Conservation (phyloP, 192 early-diverging fungal species). For the Dispira simplex region DNA sequence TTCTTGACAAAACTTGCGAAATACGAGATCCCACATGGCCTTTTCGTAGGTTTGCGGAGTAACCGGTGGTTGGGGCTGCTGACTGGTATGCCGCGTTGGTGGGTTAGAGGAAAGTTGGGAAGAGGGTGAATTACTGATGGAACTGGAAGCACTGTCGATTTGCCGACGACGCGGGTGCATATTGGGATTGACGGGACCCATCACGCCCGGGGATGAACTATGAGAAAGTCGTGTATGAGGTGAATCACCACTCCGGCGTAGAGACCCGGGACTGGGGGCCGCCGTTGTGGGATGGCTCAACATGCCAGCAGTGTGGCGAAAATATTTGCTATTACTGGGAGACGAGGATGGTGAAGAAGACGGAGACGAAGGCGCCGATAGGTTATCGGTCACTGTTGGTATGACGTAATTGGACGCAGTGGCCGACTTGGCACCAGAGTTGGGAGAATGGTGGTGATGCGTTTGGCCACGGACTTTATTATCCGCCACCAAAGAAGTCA, state of each 20-base stretch:
- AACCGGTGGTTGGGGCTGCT: too few relatives aligned
- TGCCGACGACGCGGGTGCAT: background rate
- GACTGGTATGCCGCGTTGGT: too few relatives aligned
- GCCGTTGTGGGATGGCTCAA: background rate
- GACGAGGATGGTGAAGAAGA: background rate
- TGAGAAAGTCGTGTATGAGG: background rate
- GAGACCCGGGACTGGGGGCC: background rate
- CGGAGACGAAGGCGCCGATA: background rate
- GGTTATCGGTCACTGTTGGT: slow-evolving; percentile 6
- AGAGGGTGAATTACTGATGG: background rate
- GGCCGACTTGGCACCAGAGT: background rate
- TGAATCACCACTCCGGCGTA: background rate
- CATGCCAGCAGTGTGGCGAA: background rate
- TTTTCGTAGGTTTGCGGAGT: slow-evolving; percentile 15
- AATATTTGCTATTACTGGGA: background rate
- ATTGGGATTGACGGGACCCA: too few relatives aligned
- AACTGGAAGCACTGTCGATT: background rate
- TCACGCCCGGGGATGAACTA: too few relatives aligned
- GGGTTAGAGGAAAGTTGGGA: background rate
- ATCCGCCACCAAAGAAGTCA: background rate
- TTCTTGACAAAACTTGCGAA: slow-evolving; percentile 29
- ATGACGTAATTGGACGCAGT: background rate
- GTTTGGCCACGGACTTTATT: background rate
- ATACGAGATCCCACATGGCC: slow-evolving; percentile 29
- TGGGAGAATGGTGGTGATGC: background rate